Base-by-base conservation (phyloP, 1,139 yeast genomes). In the Entelexis paramagnoliae region DNA sequence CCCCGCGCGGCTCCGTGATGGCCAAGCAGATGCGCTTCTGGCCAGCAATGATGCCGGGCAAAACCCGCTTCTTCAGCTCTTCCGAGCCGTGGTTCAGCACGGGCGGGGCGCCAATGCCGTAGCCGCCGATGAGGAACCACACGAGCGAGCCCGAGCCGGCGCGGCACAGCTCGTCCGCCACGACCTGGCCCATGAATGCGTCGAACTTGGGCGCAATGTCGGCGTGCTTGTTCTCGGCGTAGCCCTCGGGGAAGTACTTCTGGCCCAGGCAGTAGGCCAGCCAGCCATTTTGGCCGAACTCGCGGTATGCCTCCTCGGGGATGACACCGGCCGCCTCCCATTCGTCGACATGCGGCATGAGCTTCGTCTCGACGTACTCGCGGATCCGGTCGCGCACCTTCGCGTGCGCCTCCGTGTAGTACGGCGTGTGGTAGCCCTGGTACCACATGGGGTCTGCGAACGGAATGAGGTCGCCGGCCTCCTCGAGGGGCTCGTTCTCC, bases 391-490 rank as follows among this genome's bases (percentile, higher is more conserved):
- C 62, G 28, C 74, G 66, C 46, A 71, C 58, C 30, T 66, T 65
- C 33, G 63, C 68, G 55, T 71, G 74, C 10, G 71, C 59, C 53
- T 67, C 71, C 48, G 66, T 66, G 61, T 66, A 67, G 63, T 67
- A 71, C 17, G 71, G 69, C n/a, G 72, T 59, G 54, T 64, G 63
- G 60, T 63, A 67, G 30, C 74, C 72, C 60, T 69, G 73, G 60
- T 70, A 70, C 74, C 74, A 71, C 41, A 62, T 55, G 20, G 74
- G 72, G 58, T 71, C 74, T n/a, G 69, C 73, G 53, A 63, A 71
- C 13, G 74, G 74, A 24, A 71, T 61, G 60, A 66, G 62, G 51
- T 71, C 74, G 35, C 74, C 74, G 55, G 56, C 69, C 50, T 60
- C 59, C 47, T 65, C 60, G 26, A 64, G 48, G 38, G 56, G 51